phyloP scores from a whole-genome alignment of 2,329 filamentous ascomycete species.

The Phyllosticta citrichinensis region DNA sequence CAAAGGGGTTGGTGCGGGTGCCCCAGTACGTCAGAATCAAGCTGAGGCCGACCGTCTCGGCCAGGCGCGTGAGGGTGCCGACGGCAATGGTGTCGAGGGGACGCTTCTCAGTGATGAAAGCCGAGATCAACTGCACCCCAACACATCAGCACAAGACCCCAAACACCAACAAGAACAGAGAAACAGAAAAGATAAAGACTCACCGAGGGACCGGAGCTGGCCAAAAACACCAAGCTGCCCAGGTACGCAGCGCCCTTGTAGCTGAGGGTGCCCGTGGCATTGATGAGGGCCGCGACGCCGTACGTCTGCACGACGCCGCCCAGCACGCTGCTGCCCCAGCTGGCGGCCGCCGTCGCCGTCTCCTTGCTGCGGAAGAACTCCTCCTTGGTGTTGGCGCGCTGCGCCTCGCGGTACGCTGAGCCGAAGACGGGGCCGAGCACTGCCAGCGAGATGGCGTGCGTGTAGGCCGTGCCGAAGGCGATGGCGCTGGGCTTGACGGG shows the following conservation, averaged over 20 bases:
- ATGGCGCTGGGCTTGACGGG: slow-evolving; percentile 97
- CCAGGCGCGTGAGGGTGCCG: slow-evolving; percentile 69
- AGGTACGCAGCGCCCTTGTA: slow-evolving; percentile 98
- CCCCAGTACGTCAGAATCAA: slow-evolving; percentile 97
- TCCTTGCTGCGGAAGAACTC: slow-evolving; percentile 94
- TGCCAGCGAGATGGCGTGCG: slow-evolving; percentile 79
- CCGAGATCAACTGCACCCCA: slow-evolving; percentile 60
- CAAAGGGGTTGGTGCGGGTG: slow-evolving; percentile 85
- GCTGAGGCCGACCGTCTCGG: slow-evolving; percentile 88
- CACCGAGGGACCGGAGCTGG: slow-evolving; percentile 79
- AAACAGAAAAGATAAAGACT: slow-evolving; percentile 25
- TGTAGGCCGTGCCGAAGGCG: slow-evolving; percentile 91
- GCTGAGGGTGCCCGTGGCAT: slow-evolving; percentile 85
- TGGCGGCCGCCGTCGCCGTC: slow-evolving; percentile 73
- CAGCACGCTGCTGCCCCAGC: slow-evolving; percentile 82
- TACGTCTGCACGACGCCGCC: slow-evolving; percentile 86
- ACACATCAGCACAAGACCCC: slow-evolving; percentile 13
- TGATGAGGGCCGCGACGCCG: slow-evolving; percentile 74
- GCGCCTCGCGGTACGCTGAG: slow-evolving; percentile 86
- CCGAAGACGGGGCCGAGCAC: slow-evolving; percentile 86
- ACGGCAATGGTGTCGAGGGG: slow-evolving; percentile 84
- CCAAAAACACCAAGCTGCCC: slow-evolving; percentile 82
- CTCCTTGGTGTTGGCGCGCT: slow-evolving; percentile 86
- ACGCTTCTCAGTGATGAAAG: slow-evolving; percentile 84
- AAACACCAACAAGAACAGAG: neutral